Percentiles rank a stretch among this genome's conserved stretches.
These are phyloP conservation scores for Metarhizium album DNA, from an alignment of 2,329 filamentous ascomycete species.

Conservation along the genomic window DNA sequence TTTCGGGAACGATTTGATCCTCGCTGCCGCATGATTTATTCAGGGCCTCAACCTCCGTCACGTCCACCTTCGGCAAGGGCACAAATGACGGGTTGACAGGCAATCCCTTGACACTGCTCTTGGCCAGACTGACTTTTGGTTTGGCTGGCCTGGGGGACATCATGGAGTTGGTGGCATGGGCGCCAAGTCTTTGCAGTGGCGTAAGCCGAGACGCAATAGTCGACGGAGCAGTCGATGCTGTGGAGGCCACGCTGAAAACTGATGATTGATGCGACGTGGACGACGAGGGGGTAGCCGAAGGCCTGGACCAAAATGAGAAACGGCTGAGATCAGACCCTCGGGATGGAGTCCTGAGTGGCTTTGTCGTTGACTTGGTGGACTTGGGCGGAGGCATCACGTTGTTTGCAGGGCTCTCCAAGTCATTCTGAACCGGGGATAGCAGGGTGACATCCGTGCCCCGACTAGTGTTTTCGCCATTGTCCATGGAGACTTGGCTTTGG, in stretches of 20 bases:
- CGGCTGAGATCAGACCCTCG: conserved; percentile 19
- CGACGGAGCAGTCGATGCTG: conserved; percentile 31
- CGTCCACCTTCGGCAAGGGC: conserved; percentile 42
- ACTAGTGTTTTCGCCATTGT: conserved; percentile 4
- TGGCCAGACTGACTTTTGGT: conserved; percentile 14
- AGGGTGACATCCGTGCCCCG: not conserved
- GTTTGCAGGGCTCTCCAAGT: not conserved
- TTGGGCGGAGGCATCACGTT: conserved; percentile 19
- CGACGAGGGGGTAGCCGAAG: conserved; percentile 23
- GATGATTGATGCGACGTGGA: conserved; percentile 24
- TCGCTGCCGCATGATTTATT: conserved; percentile 41
- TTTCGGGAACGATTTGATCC: conserved; percentile 44
- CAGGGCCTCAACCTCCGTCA: conserved; percentile 41
- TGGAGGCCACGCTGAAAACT: conserved; percentile 24
- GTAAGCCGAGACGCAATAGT: conserved; percentile 35
- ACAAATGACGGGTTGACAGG: conserved; percentile 44
- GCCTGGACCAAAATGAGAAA: conserved; percentile 23
- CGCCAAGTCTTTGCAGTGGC: conserved; percentile 43
- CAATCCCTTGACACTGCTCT: conserved; percentile 22
- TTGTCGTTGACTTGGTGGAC: conserved; percentile 11
- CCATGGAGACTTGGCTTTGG: conserved; percentile 3
- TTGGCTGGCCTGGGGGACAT: conserved; percentile 20
- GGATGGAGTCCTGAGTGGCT: conserved; percentile 18
- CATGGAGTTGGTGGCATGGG: conserved; percentile 25
- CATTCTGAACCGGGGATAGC: not conserved